Percentiles rank a stretch among this genome's conserved stretches.
Evolutionary conservation across 139 green algal genomes (phyloP).

Genomic region (Picochlorum sp.): DNA sequence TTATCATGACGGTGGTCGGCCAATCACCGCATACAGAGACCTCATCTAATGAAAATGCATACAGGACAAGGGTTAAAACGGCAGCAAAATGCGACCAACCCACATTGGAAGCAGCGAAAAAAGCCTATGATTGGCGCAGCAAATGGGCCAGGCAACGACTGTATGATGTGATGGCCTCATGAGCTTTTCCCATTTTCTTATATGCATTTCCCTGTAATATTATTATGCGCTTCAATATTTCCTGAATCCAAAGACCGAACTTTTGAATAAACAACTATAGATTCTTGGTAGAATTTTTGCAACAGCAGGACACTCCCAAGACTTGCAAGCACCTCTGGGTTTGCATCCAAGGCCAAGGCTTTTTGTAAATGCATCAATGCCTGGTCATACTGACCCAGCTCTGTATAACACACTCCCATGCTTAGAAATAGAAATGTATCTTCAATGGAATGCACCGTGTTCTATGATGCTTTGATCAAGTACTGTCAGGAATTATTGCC

Average conservation of each 20-base stretch:
- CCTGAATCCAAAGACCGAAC: slow-evolving; percentile 55
- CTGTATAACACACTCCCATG: slow-evolving; percentile 56
- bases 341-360: slow-evolving; percentile 50
- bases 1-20: no score
- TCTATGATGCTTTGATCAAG: slow-evolving; percentile 54
- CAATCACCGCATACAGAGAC: no score
- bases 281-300: slow-evolving; percentile 52
- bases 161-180: slow-evolving; percentile 70
- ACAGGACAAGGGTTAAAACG: no score
- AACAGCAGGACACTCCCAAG: slow-evolving; percentile 62
- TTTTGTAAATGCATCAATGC: slow-evolving; percentile 48
- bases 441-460: slow-evolving; percentile 17
- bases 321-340: slow-evolving; percentile 58
- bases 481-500: slow-evolving; percentile 69
- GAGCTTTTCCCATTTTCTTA: slow-evolving; percentile 40
- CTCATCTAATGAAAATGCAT: no score
- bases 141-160: slow-evolving; percentile 25
- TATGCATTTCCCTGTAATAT: slow-evolving; percentile 77
- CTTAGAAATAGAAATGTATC: slow-evolving; percentile 10
- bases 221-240: slow-evolving; percentile 77
- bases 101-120: no score
- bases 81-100: no score
- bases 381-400: slow-evolving; percentile 46
- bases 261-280: slow-evolving; percentile 54
- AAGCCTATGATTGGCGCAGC: no score